These are phyloP conservation scores for Trichophyton rubrum DNA, from an alignment of 2,329 filamentous ascomycete genomes.

Conservation along the genomic window DNA sequence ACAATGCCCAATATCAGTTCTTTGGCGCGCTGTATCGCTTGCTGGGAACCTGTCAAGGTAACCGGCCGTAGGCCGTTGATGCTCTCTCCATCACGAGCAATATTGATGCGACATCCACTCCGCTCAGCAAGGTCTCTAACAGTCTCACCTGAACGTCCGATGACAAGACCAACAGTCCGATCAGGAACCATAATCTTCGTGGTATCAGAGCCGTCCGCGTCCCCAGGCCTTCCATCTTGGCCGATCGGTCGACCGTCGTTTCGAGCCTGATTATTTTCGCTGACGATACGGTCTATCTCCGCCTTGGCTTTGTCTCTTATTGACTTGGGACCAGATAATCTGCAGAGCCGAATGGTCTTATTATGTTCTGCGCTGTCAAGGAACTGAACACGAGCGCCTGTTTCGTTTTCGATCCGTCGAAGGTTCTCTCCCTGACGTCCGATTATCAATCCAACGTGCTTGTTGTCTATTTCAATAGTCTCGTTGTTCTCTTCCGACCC, in stretches of 20 bases:
- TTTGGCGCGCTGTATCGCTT: conserved; percentile 65
- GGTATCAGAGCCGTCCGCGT: conserved; percentile 60
- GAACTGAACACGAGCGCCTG: conserved; percentile 76
- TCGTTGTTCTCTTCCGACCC: conserved; percentile 58
- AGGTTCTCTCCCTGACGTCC: conserved; percentile 83
- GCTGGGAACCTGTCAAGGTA: conserved; percentile 70
- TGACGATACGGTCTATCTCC: conserved; percentile 77
- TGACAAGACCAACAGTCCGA: conserved; percentile 82
- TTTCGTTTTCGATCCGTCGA: conserved; percentile 70
- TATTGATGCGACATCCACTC: conserved; percentile 91
- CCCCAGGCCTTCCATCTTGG: neutral
- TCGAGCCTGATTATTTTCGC: conserved; percentile 57
- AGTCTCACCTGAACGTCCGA: conserved; percentile 84
- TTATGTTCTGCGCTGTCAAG: conserved; percentile 60
- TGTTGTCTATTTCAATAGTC: conserved; percentile 75
- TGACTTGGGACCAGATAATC: conserved; percentile 62
- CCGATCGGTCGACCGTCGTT: conserved; percentile 11
- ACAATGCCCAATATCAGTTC: conserved; percentile 88
- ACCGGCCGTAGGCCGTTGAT: conserved; percentile 80
- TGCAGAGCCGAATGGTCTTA: conserved; percentile 67
- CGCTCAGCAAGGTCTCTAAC: conserved; percentile 85
- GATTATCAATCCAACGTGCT: conserved; percentile 79
- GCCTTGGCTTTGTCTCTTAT: conserved; percentile 65
- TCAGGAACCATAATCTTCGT: conserved; percentile 93
- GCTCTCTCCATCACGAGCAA: conserved; percentile 85